Evolutionary conservation across 805 yeast genomes (phyloP), one percentile per base, ranked within the genome.

Genomic region (Metschnikowia bowlesiae): DNA sequence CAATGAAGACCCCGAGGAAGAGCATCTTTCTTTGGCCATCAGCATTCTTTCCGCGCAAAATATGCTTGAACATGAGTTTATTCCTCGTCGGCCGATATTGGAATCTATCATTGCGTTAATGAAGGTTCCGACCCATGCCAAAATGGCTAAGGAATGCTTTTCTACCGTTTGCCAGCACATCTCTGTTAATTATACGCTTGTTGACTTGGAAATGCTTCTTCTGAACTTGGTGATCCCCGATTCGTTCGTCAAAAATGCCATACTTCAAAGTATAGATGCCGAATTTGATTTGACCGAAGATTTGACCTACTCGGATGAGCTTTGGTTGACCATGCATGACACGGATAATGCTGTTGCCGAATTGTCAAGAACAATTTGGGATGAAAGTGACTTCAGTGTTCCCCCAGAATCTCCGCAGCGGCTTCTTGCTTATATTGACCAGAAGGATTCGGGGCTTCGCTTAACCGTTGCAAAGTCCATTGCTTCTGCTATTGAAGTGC

Each of bases 1-100:
- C 31, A 92, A 89, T 49, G 96, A 88, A 64, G 89, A 84, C 57
- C 83, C 83, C n/a, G 90, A 87, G 62, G 97, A 91, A 65, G 97
- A 90, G 63, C 92, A 88, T 59, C 71, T 90, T 45, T 66, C 87
- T 45, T 70, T 92, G 50, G 86, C 92, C 0, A 67, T 91, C 58
- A 95, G 88, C 60, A 82, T 90, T 38, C 73, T 92, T 49, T 74
- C 83, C 38, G 77, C 78, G 2, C 91, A 87, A 60, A 78, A 84
- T 22, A 76, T 75, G 11, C 85, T 94, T 62, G 82, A 78, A 56
- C 84, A 85, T 60, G 74, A 75, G 0, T 65, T 80, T 0, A 81
- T 88, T 50, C 95, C 96, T 16, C 80, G 97, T 62, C 69, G 74
- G 4, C 76, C 80, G 5, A 79, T 89, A 35, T 68, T 92, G 51